Evolutionary conservation across 2,329 filamentous ascomycete genomes (phyloP).

Genomic region (Diplocarpon rosae): DNA sequence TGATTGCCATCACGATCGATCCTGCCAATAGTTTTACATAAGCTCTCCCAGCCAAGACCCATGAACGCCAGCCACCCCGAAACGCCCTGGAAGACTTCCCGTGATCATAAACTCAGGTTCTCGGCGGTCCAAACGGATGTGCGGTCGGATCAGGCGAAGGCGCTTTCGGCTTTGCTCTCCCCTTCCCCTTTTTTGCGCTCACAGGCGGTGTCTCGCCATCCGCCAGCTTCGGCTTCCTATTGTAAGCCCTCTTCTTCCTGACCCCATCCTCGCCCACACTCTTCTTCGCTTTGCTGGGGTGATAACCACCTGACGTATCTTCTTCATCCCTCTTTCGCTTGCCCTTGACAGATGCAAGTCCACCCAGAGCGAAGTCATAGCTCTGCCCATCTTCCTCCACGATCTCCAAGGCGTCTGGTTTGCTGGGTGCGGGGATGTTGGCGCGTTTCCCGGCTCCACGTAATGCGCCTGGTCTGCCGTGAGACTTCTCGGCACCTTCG

Average conservation of each 20-base stretch:
- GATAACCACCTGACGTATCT: conserved; percentile 40
- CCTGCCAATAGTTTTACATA: background rate
- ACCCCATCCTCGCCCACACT: conserved; percentile 16
- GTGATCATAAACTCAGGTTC: background rate
- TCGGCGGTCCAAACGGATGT: conserved; percentile 13
- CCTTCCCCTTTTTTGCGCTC: conserved; percentile 39
- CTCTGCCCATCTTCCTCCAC: conserved; percentile 29
- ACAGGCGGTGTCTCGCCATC: conserved; percentile 11
- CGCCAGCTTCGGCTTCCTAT: conserved; percentile 21
- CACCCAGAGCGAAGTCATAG: conserved; percentile 24
- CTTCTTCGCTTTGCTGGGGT: conserved; percentile 40
- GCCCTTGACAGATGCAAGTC: conserved; percentile 12
- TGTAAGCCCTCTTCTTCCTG: conserved; percentile 19
- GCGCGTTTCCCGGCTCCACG: conserved; percentile 28
- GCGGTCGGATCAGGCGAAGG: conserved; percentile 13
- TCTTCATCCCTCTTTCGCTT: conserved; percentile 40
- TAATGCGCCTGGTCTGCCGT: conserved; percentile 28
- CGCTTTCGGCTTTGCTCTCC: conserved; percentile 37
- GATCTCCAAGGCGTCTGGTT: conserved; percentile 26
- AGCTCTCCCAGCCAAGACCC: background rate
- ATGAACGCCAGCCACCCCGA: background rate
- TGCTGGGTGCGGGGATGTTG: conserved; percentile 24
- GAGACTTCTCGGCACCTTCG: conserved; percentile 32
- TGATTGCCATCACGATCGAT: background rate
- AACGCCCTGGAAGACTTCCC: background rate